Evolutionary conservation across 2,329 filamentous ascomycete genomes (phyloP).

Genomic region (Diaporthe eres): DNA sequence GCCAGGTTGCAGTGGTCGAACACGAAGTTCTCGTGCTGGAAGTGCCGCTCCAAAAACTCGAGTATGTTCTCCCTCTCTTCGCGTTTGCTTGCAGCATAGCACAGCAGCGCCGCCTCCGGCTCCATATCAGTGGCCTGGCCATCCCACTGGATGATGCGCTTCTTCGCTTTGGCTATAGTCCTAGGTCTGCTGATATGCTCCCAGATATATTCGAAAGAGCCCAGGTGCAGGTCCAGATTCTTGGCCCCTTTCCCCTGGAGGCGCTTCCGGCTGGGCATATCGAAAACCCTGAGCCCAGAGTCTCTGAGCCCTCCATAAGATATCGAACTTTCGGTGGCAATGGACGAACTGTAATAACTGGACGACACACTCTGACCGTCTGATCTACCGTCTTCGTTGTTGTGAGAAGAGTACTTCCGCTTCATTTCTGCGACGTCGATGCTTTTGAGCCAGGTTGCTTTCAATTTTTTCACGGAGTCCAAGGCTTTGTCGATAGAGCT

Average conservation of each 20-base stretch:
- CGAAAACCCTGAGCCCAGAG: fast-evolving
- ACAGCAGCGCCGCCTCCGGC: slow-evolving; percentile 5
- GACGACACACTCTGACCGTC: neutral
- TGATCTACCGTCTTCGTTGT: too few relatives aligned
- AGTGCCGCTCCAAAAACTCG: slow-evolving; percentile 46
- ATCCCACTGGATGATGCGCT: neutral
- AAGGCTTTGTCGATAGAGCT: neutral
- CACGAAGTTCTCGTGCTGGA: slow-evolving; percentile 41
- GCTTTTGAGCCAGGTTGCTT: neutral
- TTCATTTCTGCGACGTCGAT: neutral
- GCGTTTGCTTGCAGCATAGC: neutral
- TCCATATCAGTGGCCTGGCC: neutral
- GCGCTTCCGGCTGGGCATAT: neutral
- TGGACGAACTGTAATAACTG: neutral
- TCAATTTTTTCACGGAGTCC: neutral
- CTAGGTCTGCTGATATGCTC: neutral
- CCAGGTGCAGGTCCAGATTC: fast-evolving
- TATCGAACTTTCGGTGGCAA: neutral
- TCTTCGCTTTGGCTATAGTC: neutral
- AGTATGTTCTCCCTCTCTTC: slow-evolving; percentile 34
- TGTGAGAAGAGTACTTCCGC: neutral
- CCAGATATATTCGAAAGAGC: neutral
- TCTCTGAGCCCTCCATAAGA: fast-evolving
- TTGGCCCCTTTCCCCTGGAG: too few relatives aligned
- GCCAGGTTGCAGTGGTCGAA: slow-evolving; percentile 46